Conservation (phyloP, 2,329 filamentous ascomycete species). For the Aspergillus cejpii region DNA sequence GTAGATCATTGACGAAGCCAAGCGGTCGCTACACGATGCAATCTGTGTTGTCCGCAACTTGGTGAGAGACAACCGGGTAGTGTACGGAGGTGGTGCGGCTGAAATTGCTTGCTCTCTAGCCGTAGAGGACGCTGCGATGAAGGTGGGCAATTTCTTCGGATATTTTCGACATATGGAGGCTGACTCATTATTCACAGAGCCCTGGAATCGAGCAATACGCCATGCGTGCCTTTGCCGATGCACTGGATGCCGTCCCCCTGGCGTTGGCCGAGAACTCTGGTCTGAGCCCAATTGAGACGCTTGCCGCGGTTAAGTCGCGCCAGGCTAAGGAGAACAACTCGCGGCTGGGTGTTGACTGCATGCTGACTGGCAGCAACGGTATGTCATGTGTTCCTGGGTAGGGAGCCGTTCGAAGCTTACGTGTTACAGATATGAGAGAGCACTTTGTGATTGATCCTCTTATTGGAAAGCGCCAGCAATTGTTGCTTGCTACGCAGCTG, state of each 20-base stretch:
- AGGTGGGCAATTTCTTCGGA: slow-evolving; percentile 44
- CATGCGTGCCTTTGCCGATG: slow-evolving; percentile 96
- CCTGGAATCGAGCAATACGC: slow-evolving; percentile 98
- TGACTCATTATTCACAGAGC: slow-evolving; percentile 48
- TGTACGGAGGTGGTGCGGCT: slow-evolving; percentile 93
- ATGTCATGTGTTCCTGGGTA: slow-evolving; percentile 30
- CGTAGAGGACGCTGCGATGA: slow-evolving; percentile 87
- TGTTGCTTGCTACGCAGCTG: slow-evolving; percentile 91
- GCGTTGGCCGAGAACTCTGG: slow-evolving; percentile 96
- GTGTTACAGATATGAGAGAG: slow-evolving; percentile 73
- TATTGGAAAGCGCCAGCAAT: slow-evolving; percentile 96
- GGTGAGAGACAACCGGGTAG: slow-evolving; percentile 90
- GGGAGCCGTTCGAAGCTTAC: slow-evolving; percentile 2
- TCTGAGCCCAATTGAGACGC: slow-evolving; percentile 87
- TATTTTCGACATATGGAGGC: not conserved
- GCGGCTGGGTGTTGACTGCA: slow-evolving; percentile 90
- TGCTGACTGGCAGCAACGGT: slow-evolving; percentile 86
- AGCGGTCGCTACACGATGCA: slow-evolving; percentile 93
- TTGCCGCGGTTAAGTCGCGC: slow-evolving; percentile 91
- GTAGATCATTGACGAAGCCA: slow-evolving; percentile 97
- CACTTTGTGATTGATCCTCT: slow-evolving; percentile 97
- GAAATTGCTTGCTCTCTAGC: slow-evolving; percentile 96
- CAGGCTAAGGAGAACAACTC: slow-evolving; percentile 81
- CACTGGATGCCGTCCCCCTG: slow-evolving; percentile 89
- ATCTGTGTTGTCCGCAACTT: slow-evolving; percentile 96